Conservation (phyloP, 106 monocot species). For the Iris macrosiphon region DNA sequence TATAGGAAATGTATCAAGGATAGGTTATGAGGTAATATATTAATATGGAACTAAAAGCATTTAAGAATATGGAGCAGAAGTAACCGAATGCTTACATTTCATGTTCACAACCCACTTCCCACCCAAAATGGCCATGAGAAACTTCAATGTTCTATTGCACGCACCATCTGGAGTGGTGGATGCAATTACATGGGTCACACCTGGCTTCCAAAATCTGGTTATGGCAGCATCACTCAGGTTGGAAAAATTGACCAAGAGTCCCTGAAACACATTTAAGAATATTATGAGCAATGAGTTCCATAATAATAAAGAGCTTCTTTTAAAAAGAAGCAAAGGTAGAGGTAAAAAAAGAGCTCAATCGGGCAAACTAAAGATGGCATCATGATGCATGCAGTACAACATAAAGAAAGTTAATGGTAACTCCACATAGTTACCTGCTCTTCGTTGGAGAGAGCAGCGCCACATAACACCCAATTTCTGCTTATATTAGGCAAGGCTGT, state of each 20-base stretch:
- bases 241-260: constrained; percentile 46
- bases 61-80: background rate
- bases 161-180: constrained; percentile 66
- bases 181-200: constrained; percentile 78
- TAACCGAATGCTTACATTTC: constrained; percentile 58
- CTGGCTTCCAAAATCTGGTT: constrained; percentile 38
- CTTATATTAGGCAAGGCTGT: constrained; percentile 15
- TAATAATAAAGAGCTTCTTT: too few species aligned
- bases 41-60: too few species aligned
- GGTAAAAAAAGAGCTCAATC: background rate
- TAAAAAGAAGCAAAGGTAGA: background rate
- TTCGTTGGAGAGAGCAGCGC: constrained; percentile 50
- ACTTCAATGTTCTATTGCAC: constrained; percentile 69
- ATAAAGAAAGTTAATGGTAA: background rate
- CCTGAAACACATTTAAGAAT: constrained; percentile 13
- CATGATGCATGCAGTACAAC: background rate
- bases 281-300: background rate
- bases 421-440: constrained; percentile 48
- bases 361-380: background rate
- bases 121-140: constrained; percentile 65
- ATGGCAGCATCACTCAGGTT: constrained; percentile 33
- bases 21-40: too few species aligned
- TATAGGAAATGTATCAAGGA: too few species aligned
- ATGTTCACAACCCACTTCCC: constrained; percentile 73
- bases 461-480: constrained; percentile 58